A percentile compares a stretch with the other conserved stretches of the same genome.
phyloP scores from a whole-genome alignment of 2,329 filamentous ascomycete species.

The Aulographum hederae region DNA sequence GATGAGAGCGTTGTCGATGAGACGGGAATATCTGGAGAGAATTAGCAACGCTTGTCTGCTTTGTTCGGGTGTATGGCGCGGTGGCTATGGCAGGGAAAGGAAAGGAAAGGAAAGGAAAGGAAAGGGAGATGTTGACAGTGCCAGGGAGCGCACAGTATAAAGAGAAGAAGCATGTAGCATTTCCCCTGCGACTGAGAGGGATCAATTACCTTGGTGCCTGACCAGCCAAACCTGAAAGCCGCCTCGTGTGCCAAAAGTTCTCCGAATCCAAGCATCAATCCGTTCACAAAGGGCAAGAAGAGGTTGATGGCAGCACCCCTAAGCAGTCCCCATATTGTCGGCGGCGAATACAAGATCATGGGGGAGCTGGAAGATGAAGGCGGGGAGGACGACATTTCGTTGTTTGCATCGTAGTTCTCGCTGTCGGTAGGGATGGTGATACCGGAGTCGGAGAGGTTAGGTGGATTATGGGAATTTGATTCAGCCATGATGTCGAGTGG shows the following conservation, averaged over 20 bases:
- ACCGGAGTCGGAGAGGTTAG: slow-evolving; percentile 50
- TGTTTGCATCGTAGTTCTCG: slow-evolving; percentile 54
- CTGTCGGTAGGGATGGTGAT: slow-evolving; percentile 68
- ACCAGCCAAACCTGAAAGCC: slow-evolving; percentile 85
- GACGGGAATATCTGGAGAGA: slow-evolving; percentile 34
- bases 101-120: background rate
- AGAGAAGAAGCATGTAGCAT: slow-evolving; percentile 1
- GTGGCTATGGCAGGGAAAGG: background rate
- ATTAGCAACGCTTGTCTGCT: background rate
- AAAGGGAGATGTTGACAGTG: no score
- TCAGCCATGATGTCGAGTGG: no score
- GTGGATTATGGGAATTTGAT: no score
- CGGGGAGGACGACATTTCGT: slow-evolving; percentile 41
- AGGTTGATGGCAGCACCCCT: slow-evolving; percentile 89
- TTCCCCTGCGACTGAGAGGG: background rate
- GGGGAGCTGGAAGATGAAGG: slow-evolving; percentile 37
- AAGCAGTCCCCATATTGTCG: slow-evolving; percentile 69
- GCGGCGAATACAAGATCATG: slow-evolving; percentile 73
- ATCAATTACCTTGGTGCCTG: slow-evolving; percentile 64
- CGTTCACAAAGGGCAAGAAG: slow-evolving; percentile 89
- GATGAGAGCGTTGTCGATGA: slow-evolving; percentile 40
- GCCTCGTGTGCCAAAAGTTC: slow-evolving; percentile 94
- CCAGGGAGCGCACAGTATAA: background rate
- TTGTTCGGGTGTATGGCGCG: background rate
- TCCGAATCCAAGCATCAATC: slow-evolving; percentile 94